Percentiles rank a stretch among this genome's conserved stretches.
Evolutionary conservation across 371 early-diverging fungal genomes (phyloP).

Genomic region (Cokeromyces recurvatus): DNA sequence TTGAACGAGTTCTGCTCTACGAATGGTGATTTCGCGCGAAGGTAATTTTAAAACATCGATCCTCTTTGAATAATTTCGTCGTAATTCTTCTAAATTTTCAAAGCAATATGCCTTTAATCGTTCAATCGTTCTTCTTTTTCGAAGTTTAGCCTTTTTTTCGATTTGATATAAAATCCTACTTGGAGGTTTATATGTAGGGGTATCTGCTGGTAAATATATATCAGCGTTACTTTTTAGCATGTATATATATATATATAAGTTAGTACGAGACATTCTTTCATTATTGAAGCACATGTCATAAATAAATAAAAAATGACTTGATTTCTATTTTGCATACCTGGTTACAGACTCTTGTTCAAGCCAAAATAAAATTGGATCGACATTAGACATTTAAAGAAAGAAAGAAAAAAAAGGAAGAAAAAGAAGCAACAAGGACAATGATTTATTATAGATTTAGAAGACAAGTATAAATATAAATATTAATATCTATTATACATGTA

Average conservation of each 20-base stretch:
- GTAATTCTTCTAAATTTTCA: background rate
- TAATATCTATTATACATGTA: too few species aligned
- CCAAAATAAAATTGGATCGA: slow-evolving; percentile 19
- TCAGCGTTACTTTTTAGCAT: too few species aligned
- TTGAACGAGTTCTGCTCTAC: too few species aligned
- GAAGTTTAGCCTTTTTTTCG: background rate
- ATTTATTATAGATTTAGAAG: too few species aligned
- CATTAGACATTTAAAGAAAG: too few species aligned
- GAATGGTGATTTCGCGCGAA: too few species aligned
- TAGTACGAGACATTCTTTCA: background rate
- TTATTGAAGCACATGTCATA: background rate
- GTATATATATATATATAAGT: too few species aligned
- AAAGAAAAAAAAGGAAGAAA: too few species aligned
- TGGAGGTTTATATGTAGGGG: slow-evolving; percentile 3
- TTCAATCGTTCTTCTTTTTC: background rate
- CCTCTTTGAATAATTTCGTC: background rate
- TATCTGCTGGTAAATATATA: slow-evolving; percentile 14
- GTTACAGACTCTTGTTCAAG: slow-evolving; percentile 11
- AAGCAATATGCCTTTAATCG: slow-evolving; percentile 4
- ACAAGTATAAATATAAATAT: too few species aligned
- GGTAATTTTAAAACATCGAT: background rate
- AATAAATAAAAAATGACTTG: background rate
- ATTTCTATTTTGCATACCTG: too few species aligned
- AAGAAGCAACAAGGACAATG: too few species aligned
- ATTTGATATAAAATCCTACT: background rate